phyloP scores from a whole-genome alignment of 164 flowering plant genomes.

The Litsea cubeba region DNA sequence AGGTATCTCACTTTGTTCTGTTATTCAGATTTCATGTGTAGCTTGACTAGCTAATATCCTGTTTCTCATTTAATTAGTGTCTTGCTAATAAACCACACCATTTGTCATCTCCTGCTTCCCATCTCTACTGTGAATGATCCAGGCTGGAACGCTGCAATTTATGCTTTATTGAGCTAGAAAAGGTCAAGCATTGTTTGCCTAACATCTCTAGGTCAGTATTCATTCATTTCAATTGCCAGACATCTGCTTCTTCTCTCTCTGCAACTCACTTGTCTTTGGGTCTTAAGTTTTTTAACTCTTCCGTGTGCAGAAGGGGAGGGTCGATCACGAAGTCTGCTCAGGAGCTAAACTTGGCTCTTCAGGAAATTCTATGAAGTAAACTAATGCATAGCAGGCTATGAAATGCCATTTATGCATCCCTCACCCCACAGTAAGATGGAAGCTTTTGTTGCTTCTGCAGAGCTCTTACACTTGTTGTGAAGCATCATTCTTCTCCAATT shows the following conservation, averaged over 20 bases:
- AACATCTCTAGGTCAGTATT: conserved; percentile 38
- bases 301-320: conserved; percentile 63
- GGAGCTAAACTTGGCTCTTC: conserved; percentile 57
- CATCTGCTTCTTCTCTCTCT: background rate
- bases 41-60: background rate
- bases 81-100: background rate
- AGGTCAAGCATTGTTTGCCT: conserved; percentile 60
- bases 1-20: conserved; percentile 39
- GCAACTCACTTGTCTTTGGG: background rate
- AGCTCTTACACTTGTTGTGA: background rate
- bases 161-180: conserved; percentile 85
- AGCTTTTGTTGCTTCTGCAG: conserved; percentile 4
- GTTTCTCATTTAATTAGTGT: background rate
- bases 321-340: conserved; percentile 69
- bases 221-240: background rate
- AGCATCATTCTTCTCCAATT: background rate
- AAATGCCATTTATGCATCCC: conserved; percentile 9
- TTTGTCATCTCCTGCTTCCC: no score
- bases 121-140: background rate
- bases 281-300: background rate
- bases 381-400: background rate
- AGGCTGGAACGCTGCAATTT: conserved; percentile 88
- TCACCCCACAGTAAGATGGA: conserved; percentile 5
- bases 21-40: background rate
- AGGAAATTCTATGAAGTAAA: conserved; percentile 37